These are phyloP conservation scores for Skeletonema marinoi DNA, from an alignment of 108 stramenopile species.

Conservation along the genomic window DNA sequence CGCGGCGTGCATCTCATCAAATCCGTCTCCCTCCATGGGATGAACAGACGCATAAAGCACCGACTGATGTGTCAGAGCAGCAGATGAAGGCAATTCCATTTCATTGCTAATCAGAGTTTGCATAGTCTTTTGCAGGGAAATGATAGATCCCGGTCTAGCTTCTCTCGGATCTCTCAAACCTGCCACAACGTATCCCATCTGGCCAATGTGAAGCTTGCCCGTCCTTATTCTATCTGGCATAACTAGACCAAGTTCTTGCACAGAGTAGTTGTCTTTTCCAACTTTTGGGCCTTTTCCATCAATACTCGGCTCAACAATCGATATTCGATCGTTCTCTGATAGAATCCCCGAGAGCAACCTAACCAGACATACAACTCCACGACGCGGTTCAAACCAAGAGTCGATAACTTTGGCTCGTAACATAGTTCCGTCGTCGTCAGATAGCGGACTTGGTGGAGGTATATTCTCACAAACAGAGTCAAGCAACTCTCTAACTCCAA, in stretches of 20 bases:
- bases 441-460: constrained; percentile 62
- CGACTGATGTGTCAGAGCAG: constrained; percentile 61
- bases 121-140: constrained; percentile 67
- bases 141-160: constrained; percentile 90
- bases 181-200: constrained; percentile 94
- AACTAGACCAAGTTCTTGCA: constrained; percentile 88
- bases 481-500: constrained; percentile 73
- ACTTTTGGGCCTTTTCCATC: background rate
- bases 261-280: constrained; percentile 40
- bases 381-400: constrained; percentile 91
- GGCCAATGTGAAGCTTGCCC: constrained; percentile 66
- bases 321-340: constrained; percentile 57
- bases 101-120: constrained; percentile 42
- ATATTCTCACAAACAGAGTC: constrained; percentile 75
- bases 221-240: constrained; percentile 77
- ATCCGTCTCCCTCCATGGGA: constrained; percentile 90
- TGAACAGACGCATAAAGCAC: constrained; percentile 96
- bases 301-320: constrained; percentile 46
- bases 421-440: constrained; percentile 59
- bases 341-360: constrained; percentile 76
- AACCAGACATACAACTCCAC: constrained; percentile 81
- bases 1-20: constrained; percentile 89
- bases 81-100: constrained; percentile 54
- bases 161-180: constrained; percentile 91
- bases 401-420: constrained; percentile 94